These are phyloP conservation scores for Apiospora malaysiana DNA, from an alignment of 2,329 filamentous ascomycete genomes.

Conservation along the genomic window DNA sequence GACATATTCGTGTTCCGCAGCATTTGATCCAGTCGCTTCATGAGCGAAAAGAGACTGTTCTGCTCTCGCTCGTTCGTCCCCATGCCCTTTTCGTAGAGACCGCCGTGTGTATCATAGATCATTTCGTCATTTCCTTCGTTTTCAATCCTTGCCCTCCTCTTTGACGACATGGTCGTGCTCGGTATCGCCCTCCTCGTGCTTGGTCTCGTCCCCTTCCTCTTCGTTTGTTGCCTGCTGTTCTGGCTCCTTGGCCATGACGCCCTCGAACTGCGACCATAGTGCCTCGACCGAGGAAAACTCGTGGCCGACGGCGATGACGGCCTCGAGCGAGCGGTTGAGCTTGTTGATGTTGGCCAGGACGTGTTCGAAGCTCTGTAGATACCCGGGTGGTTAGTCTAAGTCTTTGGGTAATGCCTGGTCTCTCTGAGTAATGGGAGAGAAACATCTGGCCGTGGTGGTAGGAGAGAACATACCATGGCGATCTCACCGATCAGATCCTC, in stretches of 20 bases:
- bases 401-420: background rate
- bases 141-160: background rate
- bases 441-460: background rate
- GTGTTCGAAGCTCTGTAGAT: constrained; percentile 74
- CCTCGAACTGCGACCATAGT: constrained; percentile 96
- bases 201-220: constrained; percentile 24
- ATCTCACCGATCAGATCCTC: constrained; percentile 75
- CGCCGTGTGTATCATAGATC: too few relatives aligned
- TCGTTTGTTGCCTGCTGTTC: constrained; percentile 24
- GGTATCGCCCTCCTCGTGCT: constrained; percentile 26
- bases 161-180: constrained; percentile 26
- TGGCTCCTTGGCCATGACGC: constrained; percentile 81
- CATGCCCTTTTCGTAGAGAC: background rate
- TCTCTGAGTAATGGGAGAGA: background rate
- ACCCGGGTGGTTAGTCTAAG: background rate
- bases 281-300: constrained; percentile 98
- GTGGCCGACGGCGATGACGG: constrained; percentile 91
- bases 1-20: too few relatives aligned
- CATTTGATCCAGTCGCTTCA: too few relatives aligned
- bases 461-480: constrained; percentile 61
- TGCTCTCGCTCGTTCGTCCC: too few relatives aligned
- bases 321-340: constrained; percentile 88
- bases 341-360: constrained; percentile 96
- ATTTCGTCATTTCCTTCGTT: background rate
- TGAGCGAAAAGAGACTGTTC: too few relatives aligned